Percentiles rank a stretch among this genome's conserved stretches.
phyloP scores from a whole-genome alignment of 148 eudicot genomes.

The Cornus florida region DNA sequence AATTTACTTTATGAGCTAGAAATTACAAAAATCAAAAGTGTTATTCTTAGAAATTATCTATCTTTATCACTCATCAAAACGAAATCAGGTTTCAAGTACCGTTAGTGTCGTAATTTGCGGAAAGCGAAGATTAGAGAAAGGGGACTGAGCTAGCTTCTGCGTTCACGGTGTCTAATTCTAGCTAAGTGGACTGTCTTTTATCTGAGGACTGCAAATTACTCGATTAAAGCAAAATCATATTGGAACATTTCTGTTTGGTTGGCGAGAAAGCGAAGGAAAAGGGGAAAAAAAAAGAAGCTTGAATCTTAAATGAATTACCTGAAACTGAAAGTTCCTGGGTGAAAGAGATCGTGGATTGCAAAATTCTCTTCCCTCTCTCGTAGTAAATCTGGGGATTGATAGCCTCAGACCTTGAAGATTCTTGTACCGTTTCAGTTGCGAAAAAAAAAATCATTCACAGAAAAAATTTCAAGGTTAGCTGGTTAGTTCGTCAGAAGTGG shows the following conservation, averaged over 20 bases:
- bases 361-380: no score
- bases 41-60: background rate
- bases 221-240: background rate
- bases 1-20: slow-evolving; percentile 11
- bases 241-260: background rate
- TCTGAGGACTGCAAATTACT: background rate
- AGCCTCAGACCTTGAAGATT: no score
- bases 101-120: background rate
- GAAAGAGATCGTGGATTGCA: no score
- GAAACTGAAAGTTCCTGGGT: background rate
- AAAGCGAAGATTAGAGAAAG: background rate
- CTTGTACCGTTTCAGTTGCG: no score
- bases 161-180: background rate
- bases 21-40: background rate
- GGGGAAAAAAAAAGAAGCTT: background rate
- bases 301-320: background rate
- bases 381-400: background rate
- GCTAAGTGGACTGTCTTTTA: background rate
- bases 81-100: background rate
- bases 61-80: background rate
- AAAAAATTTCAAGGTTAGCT: no score
- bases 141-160: background rate
- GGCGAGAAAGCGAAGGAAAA: background rate
- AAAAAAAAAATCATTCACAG: no score
- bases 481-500: no score